Evolutionary conservation across 306 rosid species (phyloP).

Genomic region (Castanea mollissima): DNA sequence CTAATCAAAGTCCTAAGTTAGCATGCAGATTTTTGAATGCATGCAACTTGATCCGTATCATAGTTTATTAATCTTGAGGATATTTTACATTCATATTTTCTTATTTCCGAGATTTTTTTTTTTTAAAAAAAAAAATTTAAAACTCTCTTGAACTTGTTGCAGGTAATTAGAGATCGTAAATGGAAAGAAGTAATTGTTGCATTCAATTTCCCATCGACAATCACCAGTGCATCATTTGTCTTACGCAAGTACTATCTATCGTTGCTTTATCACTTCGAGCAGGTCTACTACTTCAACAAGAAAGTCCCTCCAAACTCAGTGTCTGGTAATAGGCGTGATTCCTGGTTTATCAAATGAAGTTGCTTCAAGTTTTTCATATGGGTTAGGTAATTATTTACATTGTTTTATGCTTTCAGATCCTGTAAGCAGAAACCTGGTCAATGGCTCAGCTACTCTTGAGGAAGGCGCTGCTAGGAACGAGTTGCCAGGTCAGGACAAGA

Average conservation of each 20-base stretch:
- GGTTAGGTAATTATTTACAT: slow-evolving; percentile 5
- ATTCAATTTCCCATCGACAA: slow-evolving; percentile 63
- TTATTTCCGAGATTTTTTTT: neutral
- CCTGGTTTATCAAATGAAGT: neutral
- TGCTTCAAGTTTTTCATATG: slow-evolving; percentile 4
- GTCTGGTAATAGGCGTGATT: slow-evolving; percentile 40
- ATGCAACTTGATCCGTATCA: neutral
- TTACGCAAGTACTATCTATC: slow-evolving; percentile 69
- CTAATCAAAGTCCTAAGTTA: neutral
- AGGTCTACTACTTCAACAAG: slow-evolving; percentile 68
- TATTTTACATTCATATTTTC: neutral
- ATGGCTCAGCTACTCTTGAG: slow-evolving; percentile 23
- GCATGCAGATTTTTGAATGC: neutral
- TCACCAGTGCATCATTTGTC: slow-evolving; percentile 73
- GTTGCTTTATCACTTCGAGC: slow-evolving; percentile 84
- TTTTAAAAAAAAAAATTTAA: neutral
- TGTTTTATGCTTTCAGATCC: slow-evolving; percentile 39
- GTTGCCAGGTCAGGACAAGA: slow-evolving; percentile 40
- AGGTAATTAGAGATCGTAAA: slow-evolving; percentile 75
- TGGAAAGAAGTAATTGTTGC: slow-evolving; percentile 69
- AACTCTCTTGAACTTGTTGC: slow-evolving; percentile 21
- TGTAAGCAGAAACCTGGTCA: slow-evolving; percentile 22
- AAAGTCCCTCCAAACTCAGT: slow-evolving; percentile 35
- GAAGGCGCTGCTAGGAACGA: slow-evolving; percentile 41
- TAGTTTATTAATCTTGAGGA: slow-evolving; percentile 9